phyloP scores from a whole-genome alignment of 2,329 filamentous ascomycete genomes.

The Colletotrichum sp. region DNA sequence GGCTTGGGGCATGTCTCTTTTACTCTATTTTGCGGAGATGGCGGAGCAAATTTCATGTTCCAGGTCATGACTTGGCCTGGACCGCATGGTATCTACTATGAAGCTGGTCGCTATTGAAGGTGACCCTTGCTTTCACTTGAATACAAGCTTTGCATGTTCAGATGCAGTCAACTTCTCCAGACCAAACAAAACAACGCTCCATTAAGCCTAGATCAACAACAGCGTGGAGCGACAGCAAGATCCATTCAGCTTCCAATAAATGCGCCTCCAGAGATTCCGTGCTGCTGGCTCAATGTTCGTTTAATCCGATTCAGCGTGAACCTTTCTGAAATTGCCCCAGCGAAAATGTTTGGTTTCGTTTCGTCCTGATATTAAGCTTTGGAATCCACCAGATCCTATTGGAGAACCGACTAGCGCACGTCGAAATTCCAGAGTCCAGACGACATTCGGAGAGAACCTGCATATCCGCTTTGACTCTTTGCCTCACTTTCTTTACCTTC shows the following conservation, averaged over 20 bases:
- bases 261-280: neutral
- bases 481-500: neutral
- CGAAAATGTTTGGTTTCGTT: neutral
- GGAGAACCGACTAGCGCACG: neutral
- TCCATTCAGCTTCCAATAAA: neutral
- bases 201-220: neutral
- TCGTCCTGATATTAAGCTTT: neutral
- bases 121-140: neutral
- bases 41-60: neutral
- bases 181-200: neutral
- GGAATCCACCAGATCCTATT: neutral
- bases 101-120: neutral
- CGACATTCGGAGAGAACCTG: neutral
- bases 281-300: neutral
- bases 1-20: neutral
- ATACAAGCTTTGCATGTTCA: neutral
- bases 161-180: neutral
- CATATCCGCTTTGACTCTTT: constrained; percentile 6
- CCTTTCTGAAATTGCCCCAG: neutral
- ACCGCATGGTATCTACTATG: neutral
- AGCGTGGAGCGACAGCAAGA: neutral
- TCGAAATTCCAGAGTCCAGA: neutral
- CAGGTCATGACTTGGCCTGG: neutral
- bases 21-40: neutral
- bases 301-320: neutral